Conservation (phyloP, 225 moss, liverwort and hornwort species). For the Pseudoscleropodium purum region DNA sequence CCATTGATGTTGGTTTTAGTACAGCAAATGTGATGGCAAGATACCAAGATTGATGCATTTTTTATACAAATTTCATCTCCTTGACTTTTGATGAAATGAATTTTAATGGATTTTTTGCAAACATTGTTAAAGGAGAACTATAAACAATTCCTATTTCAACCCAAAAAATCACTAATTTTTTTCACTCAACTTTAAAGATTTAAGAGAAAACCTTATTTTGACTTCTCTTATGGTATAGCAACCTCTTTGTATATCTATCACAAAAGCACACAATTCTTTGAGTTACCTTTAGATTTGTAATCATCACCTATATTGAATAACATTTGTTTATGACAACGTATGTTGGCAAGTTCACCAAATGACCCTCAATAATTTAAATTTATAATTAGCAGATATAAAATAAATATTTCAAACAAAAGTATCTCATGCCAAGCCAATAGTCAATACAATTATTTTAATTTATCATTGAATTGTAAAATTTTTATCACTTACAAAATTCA, state of each 20-base stretch:
- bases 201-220: too few species aligned
- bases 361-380: background rate
- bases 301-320: background rate
- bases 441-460: background rate
- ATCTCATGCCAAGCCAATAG: background rate
- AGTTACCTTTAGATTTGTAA: background rate
- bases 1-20: too few species aligned
- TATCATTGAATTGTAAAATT: background rate
- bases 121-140: rapidly evolving
- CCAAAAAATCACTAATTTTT: background rate
- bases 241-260: background rate
- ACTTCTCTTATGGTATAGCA: background rate
- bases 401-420: background rate
- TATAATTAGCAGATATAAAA: background rate
- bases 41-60: background rate
- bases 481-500: background rate
- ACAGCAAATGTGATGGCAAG: background rate
- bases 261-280: rapidly evolving
- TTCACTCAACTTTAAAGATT: background rate
- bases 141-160: rapidly evolving
- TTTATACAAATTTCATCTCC: background rate
- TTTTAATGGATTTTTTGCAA: background rate
- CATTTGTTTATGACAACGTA: background rate
- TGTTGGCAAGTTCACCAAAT: background rate
- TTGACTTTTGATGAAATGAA: background rate